These are phyloP conservation scores for Citrus sinensis DNA, from an alignment of 345 rosid genomes.

Conservation along the genomic window DNA sequence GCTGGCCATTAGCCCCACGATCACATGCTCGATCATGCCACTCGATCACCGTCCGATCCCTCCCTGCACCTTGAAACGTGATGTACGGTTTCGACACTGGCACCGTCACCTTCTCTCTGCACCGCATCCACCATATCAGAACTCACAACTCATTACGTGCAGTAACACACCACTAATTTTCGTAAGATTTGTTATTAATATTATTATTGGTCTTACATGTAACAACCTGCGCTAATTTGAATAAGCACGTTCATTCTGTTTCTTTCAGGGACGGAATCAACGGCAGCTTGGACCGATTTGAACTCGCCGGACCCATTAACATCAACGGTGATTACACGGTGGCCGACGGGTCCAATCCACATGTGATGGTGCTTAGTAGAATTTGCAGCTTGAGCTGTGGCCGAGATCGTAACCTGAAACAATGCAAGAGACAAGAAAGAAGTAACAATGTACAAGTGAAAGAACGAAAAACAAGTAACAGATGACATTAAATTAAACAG, in stretches of 20 bases:
- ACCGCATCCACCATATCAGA: not conserved
- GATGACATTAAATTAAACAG: slow-evolving; percentile 36
- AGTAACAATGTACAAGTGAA: slow-evolving; percentile 17
- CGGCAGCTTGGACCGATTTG: slow-evolving; percentile 80
- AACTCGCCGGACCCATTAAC: slow-evolving; percentile 56
- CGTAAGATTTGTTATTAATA: too few relatives aligned
- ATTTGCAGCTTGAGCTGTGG: slow-evolving; percentile 14
- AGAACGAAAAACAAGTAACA: slow-evolving; percentile 16
- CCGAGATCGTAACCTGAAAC: slow-evolving; percentile 29
- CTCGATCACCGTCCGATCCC: slow-evolving; percentile 74
- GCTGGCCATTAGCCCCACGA: slow-evolving; percentile 81
- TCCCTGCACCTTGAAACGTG: slow-evolving; percentile 84
- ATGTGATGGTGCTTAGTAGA: slow-evolving; percentile 43
- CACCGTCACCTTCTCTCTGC: slow-evolving; percentile 91
- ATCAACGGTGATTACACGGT: slow-evolving; percentile 65
- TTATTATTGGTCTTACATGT: slow-evolving; percentile 40
- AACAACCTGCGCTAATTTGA: slow-evolving; percentile 66
- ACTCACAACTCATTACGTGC: not conserved
- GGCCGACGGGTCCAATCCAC: slow-evolving; percentile 83
- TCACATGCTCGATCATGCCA: slow-evolving; percentile 97
- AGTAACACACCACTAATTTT: too few relatives aligned
- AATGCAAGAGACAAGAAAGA: slow-evolving; percentile 26
- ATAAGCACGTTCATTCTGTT: slow-evolving; percentile 59
- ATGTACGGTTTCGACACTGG: slow-evolving; percentile 79
- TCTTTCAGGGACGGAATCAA: slow-evolving; percentile 63